These are phyloP conservation scores for Petunia hybrid DNA, from an alignment of 305 asterid genomes.

Conservation along the genomic window DNA sequence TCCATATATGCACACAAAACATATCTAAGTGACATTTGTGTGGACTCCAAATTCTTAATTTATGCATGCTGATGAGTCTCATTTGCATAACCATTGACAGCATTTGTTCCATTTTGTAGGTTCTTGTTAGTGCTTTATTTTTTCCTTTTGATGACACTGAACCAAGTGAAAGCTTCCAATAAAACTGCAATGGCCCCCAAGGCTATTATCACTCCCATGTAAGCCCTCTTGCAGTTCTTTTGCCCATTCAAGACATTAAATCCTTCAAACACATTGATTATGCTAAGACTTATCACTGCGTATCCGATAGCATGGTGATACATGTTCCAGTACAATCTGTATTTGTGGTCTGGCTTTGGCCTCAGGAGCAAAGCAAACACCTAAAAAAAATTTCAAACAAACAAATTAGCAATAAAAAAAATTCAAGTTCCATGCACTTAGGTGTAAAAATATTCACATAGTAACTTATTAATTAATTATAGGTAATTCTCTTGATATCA, in stretches of 20 bases:
- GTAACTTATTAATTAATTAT: too few species aligned
- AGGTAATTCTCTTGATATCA: too few species aligned
- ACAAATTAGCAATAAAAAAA: too few species aligned
- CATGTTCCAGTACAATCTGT: slow-evolving; percentile 38
- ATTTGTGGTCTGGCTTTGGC: slow-evolving; percentile 84
- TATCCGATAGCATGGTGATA: slow-evolving; percentile 50
- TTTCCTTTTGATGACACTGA: slow-evolving; percentile 57
- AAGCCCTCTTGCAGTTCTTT: slow-evolving; percentile 70
- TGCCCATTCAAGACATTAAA: slow-evolving; percentile 65
- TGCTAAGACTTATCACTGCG: slow-evolving; percentile 60
- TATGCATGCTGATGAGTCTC: slow-evolving; percentile 25
- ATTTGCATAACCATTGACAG: slow-evolving; percentile 44
- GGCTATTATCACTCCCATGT: slow-evolving; percentile 60
- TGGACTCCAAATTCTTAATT: too few species aligned
- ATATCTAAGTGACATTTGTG: too few species aligned
- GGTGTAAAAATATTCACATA: too few species aligned
- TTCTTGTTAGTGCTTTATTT: slow-evolving; percentile 30
- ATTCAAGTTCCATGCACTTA: too few species aligned
- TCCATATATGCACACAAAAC: too few species aligned
- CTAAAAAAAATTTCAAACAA: slow-evolving; percentile 22
- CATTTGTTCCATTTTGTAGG: slow-evolving; percentile 41
- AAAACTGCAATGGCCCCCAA: slow-evolving; percentile 57
- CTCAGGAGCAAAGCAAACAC: slow-evolving; percentile 72
- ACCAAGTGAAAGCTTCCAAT: slow-evolving; percentile 76
- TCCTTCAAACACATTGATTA: slow-evolving; percentile 71